Conservation (phyloP, 2,329 filamentous ascomycete species). For the Parafenestella ontariensis region DNA sequence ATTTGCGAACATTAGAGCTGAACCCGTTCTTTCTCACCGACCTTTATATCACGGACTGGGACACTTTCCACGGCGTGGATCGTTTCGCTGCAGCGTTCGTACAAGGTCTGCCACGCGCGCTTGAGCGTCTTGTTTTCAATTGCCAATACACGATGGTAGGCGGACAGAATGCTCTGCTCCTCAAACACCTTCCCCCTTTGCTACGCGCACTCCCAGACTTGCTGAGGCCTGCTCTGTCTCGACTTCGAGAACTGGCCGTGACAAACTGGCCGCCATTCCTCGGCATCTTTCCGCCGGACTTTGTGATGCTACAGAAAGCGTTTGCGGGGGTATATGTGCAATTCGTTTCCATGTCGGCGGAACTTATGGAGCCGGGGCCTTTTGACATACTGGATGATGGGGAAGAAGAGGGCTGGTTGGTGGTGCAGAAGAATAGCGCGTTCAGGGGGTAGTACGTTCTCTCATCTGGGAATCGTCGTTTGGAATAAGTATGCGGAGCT, state of each 20-base stretch:
- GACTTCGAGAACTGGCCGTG: not conserved
- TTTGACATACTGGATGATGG: not conserved
- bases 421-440: slow-evolving; percentile 6
- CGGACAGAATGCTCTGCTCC: not conserved
- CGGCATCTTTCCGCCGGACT: not conserved
- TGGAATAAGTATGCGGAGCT: no score
- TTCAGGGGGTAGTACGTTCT: not conserved
- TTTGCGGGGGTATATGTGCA: slow-evolving; percentile 1
- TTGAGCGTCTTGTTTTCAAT: not conserved
- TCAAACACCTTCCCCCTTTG: not conserved
- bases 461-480: no score
- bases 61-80: not conserved
- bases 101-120: not conserved
- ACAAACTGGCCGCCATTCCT: not conserved
- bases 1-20: not conserved
- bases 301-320: not conserved
- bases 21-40: not conserved
- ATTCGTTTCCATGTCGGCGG: not conserved
- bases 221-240: not conserved
- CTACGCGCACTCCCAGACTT: not conserved
- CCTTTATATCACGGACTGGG: no score
- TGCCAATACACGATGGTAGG: not conserved
- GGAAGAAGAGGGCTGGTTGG: slow-evolving; percentile 4
- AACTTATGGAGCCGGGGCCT: not conserved
- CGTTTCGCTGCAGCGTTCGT: not conserved